Percentiles rank a stretch among this genome's conserved stretches.
These are phyloP conservation scores for Oryza punctata DNA, from an alignment of 176 grass and related monocot species.

Conservation along the genomic window DNA sequence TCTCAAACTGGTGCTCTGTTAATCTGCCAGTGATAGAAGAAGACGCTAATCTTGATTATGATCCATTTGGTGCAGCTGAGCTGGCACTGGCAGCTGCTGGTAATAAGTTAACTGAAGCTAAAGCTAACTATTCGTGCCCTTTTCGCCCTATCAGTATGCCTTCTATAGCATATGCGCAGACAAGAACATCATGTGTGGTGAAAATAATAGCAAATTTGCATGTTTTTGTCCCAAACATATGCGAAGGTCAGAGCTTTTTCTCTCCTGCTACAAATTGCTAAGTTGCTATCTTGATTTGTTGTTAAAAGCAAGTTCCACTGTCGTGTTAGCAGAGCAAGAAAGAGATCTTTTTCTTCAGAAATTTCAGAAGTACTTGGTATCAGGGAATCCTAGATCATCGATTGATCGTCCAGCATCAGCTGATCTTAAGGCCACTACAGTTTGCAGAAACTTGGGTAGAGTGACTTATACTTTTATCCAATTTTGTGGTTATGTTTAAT, in stretches of 20 bases:
- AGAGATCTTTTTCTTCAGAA: conserved; percentile 90
- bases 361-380: conserved; percentile 69
- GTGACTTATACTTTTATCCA: conserved; percentile 20
- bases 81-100: conserved; percentile 55
- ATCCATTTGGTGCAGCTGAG: conserved; percentile 74
- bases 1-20: conserved; percentile 82
- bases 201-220: conserved; percentile 98
- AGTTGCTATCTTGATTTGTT: conserved; percentile 9
- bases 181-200: conserved; percentile 90
- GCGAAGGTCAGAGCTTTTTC: conserved; percentile 67
- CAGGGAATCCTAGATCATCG: conserved; percentile 44
- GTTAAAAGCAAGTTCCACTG: conserved; percentile 33
- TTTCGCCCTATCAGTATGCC: conserved; percentile 58
- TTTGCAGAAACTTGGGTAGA: conserved; percentile 87
- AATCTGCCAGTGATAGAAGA: conserved; percentile 74
- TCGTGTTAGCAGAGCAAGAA: conserved; percentile 83
- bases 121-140: conserved; percentile 60
- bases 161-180: conserved; percentile 73
- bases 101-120: conserved; percentile 55
- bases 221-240: conserved; percentile 95
- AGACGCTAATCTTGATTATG: conserved; percentile 91
- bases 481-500: conserved; percentile 32
- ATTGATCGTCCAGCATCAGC: conserved; percentile 35
- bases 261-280: conserved; percentile 15
- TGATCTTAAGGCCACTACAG: conserved; percentile 43